Conservation (phyloP, 371 early-diverging fungal species). For the Mucor velutinosus region DNA sequence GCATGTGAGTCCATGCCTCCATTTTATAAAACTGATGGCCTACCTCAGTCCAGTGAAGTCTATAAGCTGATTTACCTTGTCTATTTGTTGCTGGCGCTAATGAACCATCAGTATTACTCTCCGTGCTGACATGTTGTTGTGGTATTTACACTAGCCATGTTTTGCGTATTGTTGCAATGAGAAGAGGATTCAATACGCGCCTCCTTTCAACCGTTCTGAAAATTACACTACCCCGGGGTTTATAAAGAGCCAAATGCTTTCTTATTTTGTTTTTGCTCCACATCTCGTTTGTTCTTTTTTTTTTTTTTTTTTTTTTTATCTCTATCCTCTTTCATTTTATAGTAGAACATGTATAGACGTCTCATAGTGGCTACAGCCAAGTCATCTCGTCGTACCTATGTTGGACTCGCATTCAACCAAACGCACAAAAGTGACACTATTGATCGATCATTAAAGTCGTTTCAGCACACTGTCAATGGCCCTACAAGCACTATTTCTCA, state of each 20-base stretch:
- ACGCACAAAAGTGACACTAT: constrained; percentile 17
- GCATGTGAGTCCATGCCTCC: background rate
- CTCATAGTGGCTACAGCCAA: constrained; percentile 4
- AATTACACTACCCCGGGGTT: constrained; percentile 12
- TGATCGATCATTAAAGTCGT: constrained; percentile 29
- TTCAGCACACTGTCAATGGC: constrained; percentile 22
- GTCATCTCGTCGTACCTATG: constrained; percentile 22
- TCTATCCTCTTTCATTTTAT: background rate
- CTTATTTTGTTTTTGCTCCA: no score
- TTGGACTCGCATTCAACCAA: constrained; percentile 31
- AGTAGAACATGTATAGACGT: constrained; percentile 23
- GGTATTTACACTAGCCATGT: constrained; percentile 2
- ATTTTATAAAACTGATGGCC: background rate
- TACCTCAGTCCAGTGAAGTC: constrained; percentile 56
- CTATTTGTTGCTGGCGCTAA: constrained; percentile 33
- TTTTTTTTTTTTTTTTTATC: background rate
- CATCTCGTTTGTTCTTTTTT: background rate
- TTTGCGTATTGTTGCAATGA: background rate
- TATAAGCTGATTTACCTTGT: constrained; percentile 56
- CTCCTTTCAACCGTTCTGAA: background rate
- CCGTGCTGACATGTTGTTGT: background rate
- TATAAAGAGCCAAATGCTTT: background rate
- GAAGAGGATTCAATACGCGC: constrained; percentile 1
- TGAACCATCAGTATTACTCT: background rate
- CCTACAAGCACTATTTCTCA: constrained; percentile 21